Evolutionary conservation across 352 stramenopile genomes (phyloP).

Genomic region (Globisporangium cederbergense): DNA sequence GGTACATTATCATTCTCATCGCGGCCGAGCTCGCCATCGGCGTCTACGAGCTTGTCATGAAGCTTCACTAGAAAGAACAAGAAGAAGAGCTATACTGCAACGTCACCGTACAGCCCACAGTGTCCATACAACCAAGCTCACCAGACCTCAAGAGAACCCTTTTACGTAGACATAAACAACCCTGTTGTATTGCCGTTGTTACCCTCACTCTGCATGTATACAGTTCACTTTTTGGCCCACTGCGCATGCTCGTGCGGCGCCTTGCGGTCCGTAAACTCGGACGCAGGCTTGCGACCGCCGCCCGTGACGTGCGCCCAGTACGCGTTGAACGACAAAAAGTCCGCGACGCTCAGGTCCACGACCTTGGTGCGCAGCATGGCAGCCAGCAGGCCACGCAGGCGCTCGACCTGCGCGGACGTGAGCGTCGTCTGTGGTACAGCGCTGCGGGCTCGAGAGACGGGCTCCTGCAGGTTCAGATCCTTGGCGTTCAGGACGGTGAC

Average conservation of each 20-base stretch:
- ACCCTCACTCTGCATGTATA: not conserved
- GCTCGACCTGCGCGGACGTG: slow-evolving; percentile 53
- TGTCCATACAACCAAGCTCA: slow-evolving; percentile 3
- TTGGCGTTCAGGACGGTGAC: slow-evolving; percentile 60
- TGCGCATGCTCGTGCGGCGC: slow-evolving; percentile 83
- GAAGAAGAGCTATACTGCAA: too few species aligned
- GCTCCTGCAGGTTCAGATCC: slow-evolving; percentile 51
- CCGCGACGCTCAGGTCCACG: slow-evolving; percentile 58
- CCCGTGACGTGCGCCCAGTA: slow-evolving; percentile 81
- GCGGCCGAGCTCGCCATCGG: slow-evolving; percentile 92
- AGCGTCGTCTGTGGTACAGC: slow-evolving; percentile 33
- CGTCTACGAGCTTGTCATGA: slow-evolving; percentile 77
- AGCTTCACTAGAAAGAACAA: slow-evolving; percentile 39
- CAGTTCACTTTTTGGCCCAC: slow-evolving; percentile 41
- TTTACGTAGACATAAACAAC: slow-evolving; percentile 4
- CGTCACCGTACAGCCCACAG: not conserved
- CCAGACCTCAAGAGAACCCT: not conserved
- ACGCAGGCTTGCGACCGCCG: slow-evolving; percentile 59
- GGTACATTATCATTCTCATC: slow-evolving; percentile 98
- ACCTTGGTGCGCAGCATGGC: slow-evolving; percentile 80
- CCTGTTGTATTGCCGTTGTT: not conserved
- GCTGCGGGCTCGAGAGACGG: slow-evolving; percentile 25
- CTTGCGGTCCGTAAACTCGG: slow-evolving; percentile 80
- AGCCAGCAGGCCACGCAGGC: slow-evolving; percentile 56
- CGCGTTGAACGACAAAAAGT: slow-evolving; percentile 79